Base-by-base conservation (phyloP, 2,329 filamentous ascomycete genomes). In the Colletotrichum truncatum region DNA sequence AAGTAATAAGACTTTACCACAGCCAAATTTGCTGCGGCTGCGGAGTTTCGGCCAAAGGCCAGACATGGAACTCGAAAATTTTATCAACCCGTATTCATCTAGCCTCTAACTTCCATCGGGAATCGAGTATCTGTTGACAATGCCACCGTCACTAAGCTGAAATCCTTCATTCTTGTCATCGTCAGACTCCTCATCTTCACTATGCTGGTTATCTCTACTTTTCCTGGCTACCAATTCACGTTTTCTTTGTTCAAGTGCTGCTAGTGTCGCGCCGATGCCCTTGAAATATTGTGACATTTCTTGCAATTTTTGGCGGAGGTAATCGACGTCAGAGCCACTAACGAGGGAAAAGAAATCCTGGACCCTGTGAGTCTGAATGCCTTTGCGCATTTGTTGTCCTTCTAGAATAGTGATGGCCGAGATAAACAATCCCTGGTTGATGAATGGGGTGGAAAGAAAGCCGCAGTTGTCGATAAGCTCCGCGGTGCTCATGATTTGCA, bases 371-470 rank as follows among this genome's bases (percentile, higher is more conserved):
- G 6, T 5, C 6, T n/a, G 25, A n/a, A 4, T 48, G 12, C 9
- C 30, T 12, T 54, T 23, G 6, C 32, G 26, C 12, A 25, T 11
- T 0, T 54, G 51, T 1, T 54, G 51, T 1, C 34, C 51, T 1
- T 39, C 51, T 16, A 54, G 8, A 1, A 54, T 30, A 0, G 51
- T 43, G 7, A 36, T 41, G 0, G 51, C 51, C 36, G 51, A n/a
- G 25, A 54, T n/a, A 36, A 54, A 54, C 23, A 54, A 39, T 34
- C 51, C 51, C n/a, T 54, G 51, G 7, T 54, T 54, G 36, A 41
- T 54, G 36, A 54, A 54, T 3, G 51, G 51, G 5, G 25, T 30
- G 6, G 51, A 39, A 6, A 54, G 51, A 23, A 30, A 54, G 2
- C 51, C 51, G 16, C 16, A 30, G 16, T 43, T 32, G 34, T 54